Base-by-base conservation (phyloP, 1,139 yeast genomes). In the Yamadazyma conglobata region DNA sequence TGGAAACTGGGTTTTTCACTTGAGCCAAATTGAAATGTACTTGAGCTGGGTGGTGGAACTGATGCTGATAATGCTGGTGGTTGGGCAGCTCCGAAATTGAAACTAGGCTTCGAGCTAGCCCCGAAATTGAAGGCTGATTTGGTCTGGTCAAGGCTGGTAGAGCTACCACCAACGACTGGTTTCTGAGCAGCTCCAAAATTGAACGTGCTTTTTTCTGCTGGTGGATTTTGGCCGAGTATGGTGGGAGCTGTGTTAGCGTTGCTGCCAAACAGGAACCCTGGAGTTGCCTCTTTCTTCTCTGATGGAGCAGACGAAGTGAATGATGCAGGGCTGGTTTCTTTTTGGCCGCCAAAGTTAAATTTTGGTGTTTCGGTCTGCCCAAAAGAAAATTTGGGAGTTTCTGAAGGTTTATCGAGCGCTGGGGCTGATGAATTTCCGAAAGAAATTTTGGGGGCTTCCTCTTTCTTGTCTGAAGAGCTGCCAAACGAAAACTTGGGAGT, bases 401-500 rank as follows among this genome's bases (percentile, higher is more conserved):
- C 9, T 6, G 11, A 14, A 11, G n/a, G n/a, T n/a, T n/a, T n/a
- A n/a, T n/a, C n/a, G n/a, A n/a, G n/a, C n/a, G n/a, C n/a, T n/a
- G n/a, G n/a, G n/a, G n/a, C n/a, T n/a, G n/a, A n/a, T n/a, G n/a
- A n/a, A n/a, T n/a, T 9, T 43, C 50, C 8, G 6, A 24, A 24
- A 16, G 21, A 16, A n/a, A 24, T 16, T n/a, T 10, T 15, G 15
- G 20, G 27, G 6, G 21, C 5, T 15, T 15, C 21, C 31, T 19
- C 10, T 32, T 44, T 52, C 12, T 48, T 38, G 25, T 43, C 49
- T 11, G 54, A 7, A 10, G 17, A 11, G 12, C 38, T 3, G 60
- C 64, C 36, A 56, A 48, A 25, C 42, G 45, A 27, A 13, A 40
- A 37, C 29, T 29, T 19, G 21, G 25, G 22, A 11, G 17, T 13